Conservation (phyloP, 768 basidiomycete species). For the Termitomyces bulborhizus region DNA sequence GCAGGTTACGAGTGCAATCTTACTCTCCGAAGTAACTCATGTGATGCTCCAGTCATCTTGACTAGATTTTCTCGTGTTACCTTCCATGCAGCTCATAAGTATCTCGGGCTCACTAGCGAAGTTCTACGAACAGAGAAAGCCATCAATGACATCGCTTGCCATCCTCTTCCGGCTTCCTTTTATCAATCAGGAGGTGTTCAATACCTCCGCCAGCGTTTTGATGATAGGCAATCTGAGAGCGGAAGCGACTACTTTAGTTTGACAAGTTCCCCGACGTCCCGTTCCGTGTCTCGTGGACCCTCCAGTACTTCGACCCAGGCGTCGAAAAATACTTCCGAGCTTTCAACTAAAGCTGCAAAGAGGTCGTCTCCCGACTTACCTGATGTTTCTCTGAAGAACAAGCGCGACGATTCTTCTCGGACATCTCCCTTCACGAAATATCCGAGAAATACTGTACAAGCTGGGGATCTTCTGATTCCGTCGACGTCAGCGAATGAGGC, state of each 20-base stretch:
- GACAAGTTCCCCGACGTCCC: conserved; percentile 21
- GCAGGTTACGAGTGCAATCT: conserved; percentile 26
- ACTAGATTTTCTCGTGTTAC: conserved; percentile 96
- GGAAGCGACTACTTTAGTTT: conserved; percentile 56
- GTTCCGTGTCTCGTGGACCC: conserved; percentile 16
- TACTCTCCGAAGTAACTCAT: conserved; percentile 2
- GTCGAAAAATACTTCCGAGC: conserved; percentile 9
- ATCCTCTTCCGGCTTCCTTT: conserved; percentile 87
- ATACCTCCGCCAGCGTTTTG: conserved; percentile 86
- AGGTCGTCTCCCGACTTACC: conserved; percentile 7
- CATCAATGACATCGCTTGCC: conserved; percentile 95
- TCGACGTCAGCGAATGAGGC: conserved; percentile 41
- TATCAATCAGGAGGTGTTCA: conserved; percentile 91
- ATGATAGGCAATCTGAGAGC: conserved; percentile 45
- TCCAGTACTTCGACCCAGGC: conserved; percentile 13
- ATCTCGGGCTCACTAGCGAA: conserved; percentile 91
- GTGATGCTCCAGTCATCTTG: conserved; percentile 62
- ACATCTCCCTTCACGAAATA: conserved; percentile 17
- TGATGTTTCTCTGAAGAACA: conserved; percentile 4
- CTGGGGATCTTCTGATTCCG: conserved; percentile 69
- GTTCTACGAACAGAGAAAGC: conserved; percentile 95
- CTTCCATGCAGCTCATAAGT: conserved; percentile 95
- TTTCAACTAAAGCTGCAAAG: conserved; percentile 11
- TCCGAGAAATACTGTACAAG: conserved; percentile 61
- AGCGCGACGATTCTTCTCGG: conserved; percentile 8